Percentiles rank a stretch among this genome's conserved stretches.
Conservation (phyloP, 2,329 filamentous ascomycete species). For the Paracamarosporium sp. region DNA sequence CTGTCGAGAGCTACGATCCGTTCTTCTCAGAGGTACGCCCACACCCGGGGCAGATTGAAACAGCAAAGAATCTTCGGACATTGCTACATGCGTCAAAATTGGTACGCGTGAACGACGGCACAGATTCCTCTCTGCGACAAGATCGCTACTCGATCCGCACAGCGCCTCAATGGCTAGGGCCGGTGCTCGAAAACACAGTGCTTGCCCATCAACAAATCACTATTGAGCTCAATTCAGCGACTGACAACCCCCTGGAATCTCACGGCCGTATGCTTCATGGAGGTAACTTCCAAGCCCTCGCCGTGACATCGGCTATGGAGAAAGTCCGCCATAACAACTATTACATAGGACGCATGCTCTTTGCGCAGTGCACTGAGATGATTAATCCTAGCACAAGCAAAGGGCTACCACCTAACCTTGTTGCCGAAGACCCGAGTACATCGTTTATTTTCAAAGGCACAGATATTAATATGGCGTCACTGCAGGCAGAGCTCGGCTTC, state of each 20-base stretch:
- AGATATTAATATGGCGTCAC: constrained; percentile 70
- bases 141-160: constrained; percentile 72
- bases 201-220: constrained; percentile 66
- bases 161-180: constrained; percentile 72
- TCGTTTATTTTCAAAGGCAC: constrained; percentile 69
- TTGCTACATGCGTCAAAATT: constrained; percentile 32
- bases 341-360: constrained; percentile 67
- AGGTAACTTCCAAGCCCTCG: constrained; percentile 71
- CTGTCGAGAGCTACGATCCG: constrained; percentile 61
- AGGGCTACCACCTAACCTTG: constrained; percentile 68
- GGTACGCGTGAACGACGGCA: background rate
- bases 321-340: constrained; percentile 61
- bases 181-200: constrained; percentile 67
- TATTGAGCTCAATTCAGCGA: constrained; percentile 73
- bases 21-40: constrained; percentile 66
- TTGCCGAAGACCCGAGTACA: constrained; percentile 63
- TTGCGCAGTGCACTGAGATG: constrained; percentile 67
- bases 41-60: constrained; percentile 61
- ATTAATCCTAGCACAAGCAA: constrained; percentile 66
- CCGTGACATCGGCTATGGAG: constrained; percentile 70
- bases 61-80: constrained; percentile 24
- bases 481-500: constrained; percentile 67
- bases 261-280: constrained; percentile 60
- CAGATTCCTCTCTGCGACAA: constrained; percentile 39
- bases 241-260: constrained; percentile 71